phyloP scores from a whole-genome alignment of 305 asterid species.

The Solanum aculeatissimum region DNA sequence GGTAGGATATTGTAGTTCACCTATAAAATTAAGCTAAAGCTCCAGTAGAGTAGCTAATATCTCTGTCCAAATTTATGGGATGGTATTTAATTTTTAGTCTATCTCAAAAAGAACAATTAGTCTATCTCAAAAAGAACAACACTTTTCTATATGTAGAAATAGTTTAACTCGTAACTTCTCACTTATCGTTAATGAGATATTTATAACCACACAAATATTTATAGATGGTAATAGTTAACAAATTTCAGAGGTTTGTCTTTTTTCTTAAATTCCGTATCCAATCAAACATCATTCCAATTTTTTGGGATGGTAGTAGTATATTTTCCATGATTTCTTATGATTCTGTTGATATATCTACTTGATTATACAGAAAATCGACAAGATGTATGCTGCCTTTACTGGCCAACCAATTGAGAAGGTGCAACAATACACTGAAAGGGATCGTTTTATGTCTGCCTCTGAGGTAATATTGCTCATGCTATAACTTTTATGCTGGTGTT shows the following conservation, averaged over 20 bases:
- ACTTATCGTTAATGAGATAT: neutral
- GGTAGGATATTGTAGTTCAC: neutral
- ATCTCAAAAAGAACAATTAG: neutral
- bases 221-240: neutral
- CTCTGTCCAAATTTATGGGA: neutral
- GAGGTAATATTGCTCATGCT: conserved; percentile 45
- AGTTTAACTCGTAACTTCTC: neutral
- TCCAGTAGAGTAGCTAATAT: neutral
- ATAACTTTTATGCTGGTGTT: neutral
- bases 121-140: neutral
- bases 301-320: neutral
- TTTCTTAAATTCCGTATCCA: neutral
- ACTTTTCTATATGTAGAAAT: neutral
- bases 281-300: neutral
- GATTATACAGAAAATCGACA: conserved; percentile 59
- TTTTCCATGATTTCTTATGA: neutral
- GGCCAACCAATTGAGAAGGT: conserved; percentile 81
- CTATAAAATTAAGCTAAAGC: neutral
- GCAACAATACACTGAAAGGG: conserved; percentile 77
- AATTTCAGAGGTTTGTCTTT: neutral
- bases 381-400: conserved; percentile 78
- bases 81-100: neutral
- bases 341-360: neutral
- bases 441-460: conserved; percentile 63
- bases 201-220: neutral